A percentile compares a stretch with the other conserved stretches of the same genome.
These are phyloP conservation scores for Dryadomyces quercivorus DNA, from an alignment of 2,329 filamentous ascomycete species.

Conservation along the genomic window DNA sequence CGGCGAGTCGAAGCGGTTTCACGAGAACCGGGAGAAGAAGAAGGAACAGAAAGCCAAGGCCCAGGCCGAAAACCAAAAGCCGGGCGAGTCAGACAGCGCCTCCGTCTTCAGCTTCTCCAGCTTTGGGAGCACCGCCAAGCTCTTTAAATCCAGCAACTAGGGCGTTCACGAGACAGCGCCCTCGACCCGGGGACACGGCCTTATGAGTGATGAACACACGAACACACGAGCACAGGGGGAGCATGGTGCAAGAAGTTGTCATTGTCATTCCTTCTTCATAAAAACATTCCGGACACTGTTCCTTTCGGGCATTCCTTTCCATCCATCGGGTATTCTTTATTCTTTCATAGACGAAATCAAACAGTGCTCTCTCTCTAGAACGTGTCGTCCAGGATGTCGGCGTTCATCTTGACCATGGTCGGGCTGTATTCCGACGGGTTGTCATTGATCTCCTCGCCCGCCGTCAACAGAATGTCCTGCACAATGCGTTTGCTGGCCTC, in stretches of 20 bases:
- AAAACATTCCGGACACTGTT: too few species aligned
- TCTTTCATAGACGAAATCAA: conserved; percentile 6
- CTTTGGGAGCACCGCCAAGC: conserved; percentile 13
- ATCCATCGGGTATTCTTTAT: background rate
- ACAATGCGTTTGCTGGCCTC: conserved; percentile 75
- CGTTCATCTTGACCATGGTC: conserved; percentile 52
- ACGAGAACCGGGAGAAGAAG: background rate
- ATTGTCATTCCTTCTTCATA: too few species aligned
- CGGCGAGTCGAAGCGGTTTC: background rate
- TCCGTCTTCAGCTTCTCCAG: conserved; percentile 14
- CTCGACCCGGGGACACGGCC: too few species aligned
- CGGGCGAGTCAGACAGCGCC: conserved; percentile 11
- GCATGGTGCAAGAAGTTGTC: too few species aligned
- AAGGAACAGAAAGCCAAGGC: background rate
- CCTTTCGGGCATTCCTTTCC: background rate
- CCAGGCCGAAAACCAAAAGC: background rate
- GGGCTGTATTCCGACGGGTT: conserved; percentile 49
- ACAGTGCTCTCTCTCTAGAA: conserved; percentile 26
- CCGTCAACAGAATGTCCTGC: conserved; percentile 65
- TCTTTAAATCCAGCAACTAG: too few species aligned
- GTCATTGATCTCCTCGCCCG: conserved; percentile 46
- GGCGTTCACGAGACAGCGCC: too few species aligned
- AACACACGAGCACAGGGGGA: too few species aligned
- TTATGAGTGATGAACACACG: too few species aligned
- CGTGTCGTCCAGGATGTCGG: conserved; percentile 49